Evolutionary conservation across 768 basidiomycete genomes (phyloP), one percentile per base, ranked within the genome.

Genomic region (Grammothele lineata): DNA sequence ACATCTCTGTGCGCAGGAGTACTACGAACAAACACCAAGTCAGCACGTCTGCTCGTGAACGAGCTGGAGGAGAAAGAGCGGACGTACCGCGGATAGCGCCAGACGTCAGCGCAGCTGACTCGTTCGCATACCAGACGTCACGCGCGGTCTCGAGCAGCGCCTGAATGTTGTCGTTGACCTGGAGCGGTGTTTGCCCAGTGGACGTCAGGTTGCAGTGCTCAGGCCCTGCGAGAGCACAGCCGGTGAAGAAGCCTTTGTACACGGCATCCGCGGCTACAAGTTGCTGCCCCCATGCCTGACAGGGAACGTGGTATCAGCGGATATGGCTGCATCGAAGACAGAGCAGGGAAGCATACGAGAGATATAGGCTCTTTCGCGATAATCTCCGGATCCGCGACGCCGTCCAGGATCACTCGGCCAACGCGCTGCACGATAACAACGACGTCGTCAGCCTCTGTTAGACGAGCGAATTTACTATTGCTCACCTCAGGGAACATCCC

Each of bases 221-320:
- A 2, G 50, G 40, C 1, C 50, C 50, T 0, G 50, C 25, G 26
- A 51, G 45, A 0, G 50, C 45, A 30, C 50, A 51, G 36, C 40
- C 50, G 7, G 40, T 46, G 14, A 47, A 18, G 30, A 47, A 34
- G 14, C 25, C 50, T 5, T 42, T 26, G 40, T 47, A 51, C 4
- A 43, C 42, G 34, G 38, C 43, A 27, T 47, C 50, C n/a, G 33
- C 26, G 18, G 46, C 50, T 1, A 21, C 40, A 4, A 47, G 21
- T 7, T 42, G 30, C 5, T 37, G 12, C 4, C 25, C 15, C 45
- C 37, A 43, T 14, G 32, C 25, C 43, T 44, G 19, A 5, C n/a
- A n/a, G n/a, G 1, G 19, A 30, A 14, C 7, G 27, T 7, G 12
- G 7, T 7, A 34, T 3, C 5, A n/a, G n/a, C n/a, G n/a, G 25